Evolutionary conservation across 1,284 basidiomycete genomes (phyloP).

Genomic region (Papiliotrema terrestris): DNA sequence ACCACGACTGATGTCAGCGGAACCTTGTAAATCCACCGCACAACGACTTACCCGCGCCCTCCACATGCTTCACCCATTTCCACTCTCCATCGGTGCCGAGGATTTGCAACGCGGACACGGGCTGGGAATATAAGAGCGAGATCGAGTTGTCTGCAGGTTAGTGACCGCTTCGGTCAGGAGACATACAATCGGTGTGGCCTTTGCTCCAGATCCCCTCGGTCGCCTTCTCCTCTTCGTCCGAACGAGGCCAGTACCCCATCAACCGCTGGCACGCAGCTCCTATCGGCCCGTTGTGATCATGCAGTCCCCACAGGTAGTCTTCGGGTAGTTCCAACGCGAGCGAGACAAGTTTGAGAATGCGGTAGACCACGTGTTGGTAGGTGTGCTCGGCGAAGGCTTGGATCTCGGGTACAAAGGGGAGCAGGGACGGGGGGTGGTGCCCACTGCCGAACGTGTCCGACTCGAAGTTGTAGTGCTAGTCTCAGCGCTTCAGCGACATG

Average conservation of each 20-base stretch:
- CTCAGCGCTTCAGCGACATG: background rate
- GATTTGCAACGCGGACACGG: conserved; percentile 47
- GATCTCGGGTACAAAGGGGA: conserved; percentile 36
- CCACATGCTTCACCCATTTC: conserved; percentile 43
- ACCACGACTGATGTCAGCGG: conserved; percentile 5
- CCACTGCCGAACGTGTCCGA: conserved; percentile 26
- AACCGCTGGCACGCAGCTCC: conserved; percentile 45
- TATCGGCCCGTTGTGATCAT: conserved; percentile 36
- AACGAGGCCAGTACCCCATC: conserved; percentile 45
- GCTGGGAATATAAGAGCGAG: conserved; percentile 46
- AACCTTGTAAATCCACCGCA: no score
- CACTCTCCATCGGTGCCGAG: conserved; percentile 45
- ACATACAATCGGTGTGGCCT: conserved; percentile 45
- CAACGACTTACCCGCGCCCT: conserved; percentile 7
- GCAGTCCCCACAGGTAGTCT: conserved; percentile 44
- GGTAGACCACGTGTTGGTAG: conserved; percentile 43
- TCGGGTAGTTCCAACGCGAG: conserved; percentile 45
- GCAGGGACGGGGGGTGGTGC: conserved; percentile 13
- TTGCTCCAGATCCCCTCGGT: conserved; percentile 44
- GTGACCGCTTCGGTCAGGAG: background rate
- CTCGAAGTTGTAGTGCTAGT: conserved; percentile 46
- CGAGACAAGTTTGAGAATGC: conserved; percentile 42
- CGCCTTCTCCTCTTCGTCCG: conserved; percentile 35
- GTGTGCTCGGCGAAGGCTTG: conserved; percentile 43
- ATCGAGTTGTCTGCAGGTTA: conserved; percentile 31